Base-by-base conservation (phyloP, 169 alveolate genomes). In the Eimeria mitis region DNA sequence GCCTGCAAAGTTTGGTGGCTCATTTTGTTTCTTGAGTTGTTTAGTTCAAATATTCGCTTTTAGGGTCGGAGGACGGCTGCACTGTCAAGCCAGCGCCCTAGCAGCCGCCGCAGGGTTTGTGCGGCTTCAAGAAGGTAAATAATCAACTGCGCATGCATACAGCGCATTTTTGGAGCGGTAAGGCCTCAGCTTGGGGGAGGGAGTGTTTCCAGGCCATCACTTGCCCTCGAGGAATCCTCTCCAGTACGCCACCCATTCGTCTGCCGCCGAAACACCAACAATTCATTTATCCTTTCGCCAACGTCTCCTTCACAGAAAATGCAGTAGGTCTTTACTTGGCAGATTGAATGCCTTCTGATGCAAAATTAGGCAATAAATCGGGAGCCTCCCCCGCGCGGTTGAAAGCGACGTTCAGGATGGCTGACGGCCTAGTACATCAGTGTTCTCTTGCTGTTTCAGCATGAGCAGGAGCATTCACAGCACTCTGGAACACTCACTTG, bases 11-110 rank as follows among this genome's bases (percentile, higher is more conserved):
- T 13, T 78, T n/a, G 88, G 88, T 78, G 68, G 49, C 25, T 49
- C 54, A 44, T 28, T 28, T 78, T 78, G 65, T 42, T 78, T 78
- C 31, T 7, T n/a, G 9, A 73, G 56, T 73, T 6, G 83, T 73
- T 40, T 73, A 16, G 83, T 73, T 78, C 88, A 47, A 78, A 47
- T 47, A 52, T 44, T n/a, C 68, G 68, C 88, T 49, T 47, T 78
- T 49, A 16, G 68, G 21, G 88, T 5, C 31, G 37, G 68, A 47
- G 88, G 44, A 25, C 68, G 28, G 44, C 65, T 78, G 88, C 88
- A 68, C 88, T 78, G 8, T 49, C 44, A 31, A 47, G 44, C 49
- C 68, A 28, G 44, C 88, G 47, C 56, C 34, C 83, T 34, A 37
- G 68, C 88, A 42, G 88, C 61, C 42, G 8, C 88, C 68, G 34